A percentile compares a stretch with the other conserved stretches of the same genome.
phyloP scores from a whole-genome alignment of 371 early-diverging fungal species.

The Rhizomucor miehei region DNA sequence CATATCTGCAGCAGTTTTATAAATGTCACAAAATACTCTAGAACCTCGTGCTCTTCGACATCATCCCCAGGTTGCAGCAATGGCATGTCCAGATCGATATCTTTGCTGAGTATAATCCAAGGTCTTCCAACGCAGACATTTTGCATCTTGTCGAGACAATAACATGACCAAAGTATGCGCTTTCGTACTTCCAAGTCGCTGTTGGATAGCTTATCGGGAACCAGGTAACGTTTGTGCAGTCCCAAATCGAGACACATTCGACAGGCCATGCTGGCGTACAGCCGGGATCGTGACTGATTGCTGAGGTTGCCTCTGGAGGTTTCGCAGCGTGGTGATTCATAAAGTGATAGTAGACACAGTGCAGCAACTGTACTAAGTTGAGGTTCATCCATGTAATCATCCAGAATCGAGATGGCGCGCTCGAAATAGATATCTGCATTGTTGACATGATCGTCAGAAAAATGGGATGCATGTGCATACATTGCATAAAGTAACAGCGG shows the following conservation, averaged over 20 bases:
- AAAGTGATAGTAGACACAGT: conserved; percentile 25
- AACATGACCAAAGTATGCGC: conserved; percentile 33
- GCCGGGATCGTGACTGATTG: conserved; percentile 25
- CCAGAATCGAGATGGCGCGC: conserved; percentile 38
- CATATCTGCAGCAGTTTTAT: conserved; percentile 28
- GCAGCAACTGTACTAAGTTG: conserved; percentile 41
- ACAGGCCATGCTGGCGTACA: conserved; percentile 41
- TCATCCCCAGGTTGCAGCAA: conserved; percentile 27
- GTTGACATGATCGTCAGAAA: conserved; percentile 13
- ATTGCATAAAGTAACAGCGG: conserved; percentile 44
- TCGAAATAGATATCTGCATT: conserved; percentile 22
- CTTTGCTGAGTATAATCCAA: conserved; percentile 23
- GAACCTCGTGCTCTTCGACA: conserved; percentile 19
- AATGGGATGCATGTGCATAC: conserved; percentile 41
- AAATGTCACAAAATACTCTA: conserved; percentile 25
- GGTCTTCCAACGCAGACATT: conserved; percentile 33
- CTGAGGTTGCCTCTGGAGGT: conserved; percentile 8
- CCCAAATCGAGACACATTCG: conserved; percentile 49
- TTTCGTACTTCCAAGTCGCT: conserved; percentile 23
- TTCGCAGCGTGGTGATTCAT: conserved; percentile 23
- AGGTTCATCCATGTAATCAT: conserved; percentile 47
- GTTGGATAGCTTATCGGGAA: conserved; percentile 8
- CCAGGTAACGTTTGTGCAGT: conserved; percentile 22
- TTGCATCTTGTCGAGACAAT: conserved; percentile 28
- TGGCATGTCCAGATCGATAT: conserved; percentile 27